These are phyloP conservation scores for Wallacemonas sp. DNA, from an alignment of 208 protist genomes.

Conservation along the genomic window DNA sequence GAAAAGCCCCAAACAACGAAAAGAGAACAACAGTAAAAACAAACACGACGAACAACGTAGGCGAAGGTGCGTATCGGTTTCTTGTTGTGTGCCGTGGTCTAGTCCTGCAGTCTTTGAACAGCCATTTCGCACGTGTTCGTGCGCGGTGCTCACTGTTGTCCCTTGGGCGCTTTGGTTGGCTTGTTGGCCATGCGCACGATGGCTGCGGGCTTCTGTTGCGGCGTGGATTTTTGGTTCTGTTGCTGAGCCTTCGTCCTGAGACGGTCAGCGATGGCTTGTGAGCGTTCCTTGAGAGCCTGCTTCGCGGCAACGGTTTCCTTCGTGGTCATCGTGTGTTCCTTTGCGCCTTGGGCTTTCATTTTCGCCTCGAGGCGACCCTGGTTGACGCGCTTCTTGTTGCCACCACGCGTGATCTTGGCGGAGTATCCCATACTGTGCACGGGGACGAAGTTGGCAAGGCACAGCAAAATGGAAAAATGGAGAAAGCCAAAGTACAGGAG, in stretches of 20 bases:
- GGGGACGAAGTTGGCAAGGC: too few relatives aligned
- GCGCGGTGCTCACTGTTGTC: background rate
- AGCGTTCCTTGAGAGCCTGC: constrained; percentile 52
- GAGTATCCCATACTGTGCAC: constrained; percentile 63
- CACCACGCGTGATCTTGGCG: constrained; percentile 86
- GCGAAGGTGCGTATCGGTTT: background rate
- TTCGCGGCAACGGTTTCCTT: constrained; percentile 69
- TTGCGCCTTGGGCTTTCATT: constrained; percentile 70
- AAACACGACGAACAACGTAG: too few relatives aligned
- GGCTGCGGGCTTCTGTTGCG: constrained; percentile 15
- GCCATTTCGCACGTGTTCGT: background rate
- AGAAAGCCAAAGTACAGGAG: constrained; percentile 16
- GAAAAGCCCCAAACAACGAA: too few relatives aligned
- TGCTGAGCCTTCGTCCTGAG: constrained; percentile 51
- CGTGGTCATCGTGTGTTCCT: constrained; percentile 63
- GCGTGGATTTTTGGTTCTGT: constrained; percentile 1
- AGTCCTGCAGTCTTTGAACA: background rate
- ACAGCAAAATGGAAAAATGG: too few relatives aligned
- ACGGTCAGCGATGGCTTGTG: constrained; percentile 65
- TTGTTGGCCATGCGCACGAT: constrained; percentile 80
- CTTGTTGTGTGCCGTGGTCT: background rate
- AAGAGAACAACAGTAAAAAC: too few relatives aligned
- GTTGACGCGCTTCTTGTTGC: constrained; percentile 89
- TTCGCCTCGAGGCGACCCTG: constrained; percentile 71
- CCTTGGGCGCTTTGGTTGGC: constrained; percentile 20